Evolutionary conservation across 2,329 filamentous ascomycete genomes (phyloP), one percentile per base, ranked within the genome.

Genomic region (Claviceps citrina): DNA sequence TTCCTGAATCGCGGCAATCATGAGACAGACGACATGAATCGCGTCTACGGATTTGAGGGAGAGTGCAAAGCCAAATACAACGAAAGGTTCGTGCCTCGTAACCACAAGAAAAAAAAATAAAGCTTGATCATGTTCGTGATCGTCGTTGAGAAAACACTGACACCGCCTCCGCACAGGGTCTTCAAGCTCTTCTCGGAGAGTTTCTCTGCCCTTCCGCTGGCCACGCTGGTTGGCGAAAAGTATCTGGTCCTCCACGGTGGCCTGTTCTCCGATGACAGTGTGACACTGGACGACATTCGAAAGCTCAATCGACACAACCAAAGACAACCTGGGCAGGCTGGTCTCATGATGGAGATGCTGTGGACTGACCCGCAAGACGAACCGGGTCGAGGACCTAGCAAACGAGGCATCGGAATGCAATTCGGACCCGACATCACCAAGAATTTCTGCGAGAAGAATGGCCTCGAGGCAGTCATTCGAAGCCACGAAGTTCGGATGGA

Each of bases 261-360:
- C 49, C 71, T 96, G 35, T 95, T 96, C 71, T 96, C 89, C 1
- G 83, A 96, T 55, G 91, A 98, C 62, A 91, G 84, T 50, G 72
- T 89, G 47, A 87, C 84, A 1, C 66, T 98, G 39, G 84, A 96
- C 49, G 89, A 98, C 56, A 93, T 98, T 50, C 77, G 91, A 49
- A 93, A 93, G 64, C 68, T 96, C 43, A 80, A 96, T 62, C 73
- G 89, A 48, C 87, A 95, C 64, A 78, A 75, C 58, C 91, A 96
- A 63, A 74, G 84, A 45, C 89, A 96, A 54, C 89, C 91, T 3
- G 91, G 91, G 25, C 91, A 98, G 60, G 67, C 82, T 36, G 91
- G 91, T 12, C 66, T 98, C 52, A 98, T 98, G 91, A 98, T 98
- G 91, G 91, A 98, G 64, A 98, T 98, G 91, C 73, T 98, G 35